Evolutionary conservation across 768 basidiomycete genomes (phyloP), one percentile per base, ranked within the genome.

Genomic region (Phylloporus rhodoxanthus): DNA sequence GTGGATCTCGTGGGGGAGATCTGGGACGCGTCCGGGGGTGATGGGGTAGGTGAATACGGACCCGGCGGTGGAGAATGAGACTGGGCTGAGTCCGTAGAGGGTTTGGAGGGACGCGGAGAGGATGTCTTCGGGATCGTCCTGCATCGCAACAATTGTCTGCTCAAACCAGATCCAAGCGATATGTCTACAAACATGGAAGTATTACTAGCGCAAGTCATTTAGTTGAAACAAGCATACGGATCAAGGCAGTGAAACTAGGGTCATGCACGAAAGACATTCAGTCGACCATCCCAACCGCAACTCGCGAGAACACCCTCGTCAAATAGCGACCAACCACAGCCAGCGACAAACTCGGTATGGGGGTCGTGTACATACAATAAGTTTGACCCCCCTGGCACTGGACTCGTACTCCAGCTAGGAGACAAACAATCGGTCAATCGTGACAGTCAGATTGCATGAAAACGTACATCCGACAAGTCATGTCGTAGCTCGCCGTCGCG

Each of bases 341-440:
- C 94, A 36, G 88, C 87, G 20, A 95, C 91, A 67, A 98, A 97
- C 70, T 98, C 95, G 2, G 89, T 94, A 63, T 98, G 95, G 6
- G 82, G 73, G 62, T 91, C 85, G 62, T 96, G 86, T 29, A 92
- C 84, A 52, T 83, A 67, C 51, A 86, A 63, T 43, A 87, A 63
- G 52, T 81, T 76, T 2, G 74, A 67, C 47, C 77, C 71, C 20
- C 69, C 70, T 21, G 75, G 66, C 1, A 65, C 58, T 9, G 83
- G 78, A 40, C 68, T 72, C n/a, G 84, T 84, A 52, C 80, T 80
- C 91, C 91, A 93, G 57, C 91, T 88, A 52, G 8, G 51, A 32
- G 46, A 48, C 20, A 34, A 46, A 30, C 11, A n/a, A 10, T 21
- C 14, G 30, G 40, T 57, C 38, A 50, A 34, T 8, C 17, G 15